Base-by-base conservation (phyloP, 2,329 filamentous ascomycete genomes). In the Pseudohalonectria lignicola region DNA sequence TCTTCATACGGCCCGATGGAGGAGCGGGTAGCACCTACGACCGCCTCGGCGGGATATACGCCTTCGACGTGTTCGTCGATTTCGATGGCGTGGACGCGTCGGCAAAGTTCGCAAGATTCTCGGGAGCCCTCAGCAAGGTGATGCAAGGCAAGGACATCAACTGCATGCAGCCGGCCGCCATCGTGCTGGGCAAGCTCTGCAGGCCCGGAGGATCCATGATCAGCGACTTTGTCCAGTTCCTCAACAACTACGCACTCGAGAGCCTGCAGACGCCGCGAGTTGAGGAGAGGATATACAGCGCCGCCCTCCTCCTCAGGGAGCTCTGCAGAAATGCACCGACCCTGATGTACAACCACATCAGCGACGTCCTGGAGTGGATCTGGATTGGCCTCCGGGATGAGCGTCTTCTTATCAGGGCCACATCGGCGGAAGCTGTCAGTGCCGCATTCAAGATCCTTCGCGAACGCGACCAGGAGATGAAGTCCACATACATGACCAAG, bases 371-470 rank as follows among this genome's bases (percentile, higher is more conserved):
- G 52, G 87, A 95, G 50, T 82, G 94, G 56, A 86, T 98, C 45
- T 96, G 92, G 92, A 83, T 94, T 37, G 90, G 88, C 20, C 69
- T 98, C 41, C 76, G 90, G 43, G 92, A 98, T 54, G 78, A 77
- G 29, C 87, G 93, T 55, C 83, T 93, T 34, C 76, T 95, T 36
- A 98, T 98, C 47, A 78, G 92, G 38, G 85, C 87, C 48, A 92
- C 87, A 1, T 88, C 92, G 5, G 87, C 86, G 15, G 86, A 96
- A 54, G 87, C 90, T 2, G 86, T 96, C 46, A 92, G 86, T 49
- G 86, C 90, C 45, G 95, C 88, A 59, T 94, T 98, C 62, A 82
- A 88, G 54, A 96, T 98, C 47, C 92, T 98, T 45, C 80, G 87
- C 37, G 86, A 94, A 50, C 79, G 92, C 64, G 93, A 98, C 55